Evolutionary conservation across 1,284 basidiomycete species (phyloP).

Genomic region (Ceratorhiza oryzae-sativae): DNA sequence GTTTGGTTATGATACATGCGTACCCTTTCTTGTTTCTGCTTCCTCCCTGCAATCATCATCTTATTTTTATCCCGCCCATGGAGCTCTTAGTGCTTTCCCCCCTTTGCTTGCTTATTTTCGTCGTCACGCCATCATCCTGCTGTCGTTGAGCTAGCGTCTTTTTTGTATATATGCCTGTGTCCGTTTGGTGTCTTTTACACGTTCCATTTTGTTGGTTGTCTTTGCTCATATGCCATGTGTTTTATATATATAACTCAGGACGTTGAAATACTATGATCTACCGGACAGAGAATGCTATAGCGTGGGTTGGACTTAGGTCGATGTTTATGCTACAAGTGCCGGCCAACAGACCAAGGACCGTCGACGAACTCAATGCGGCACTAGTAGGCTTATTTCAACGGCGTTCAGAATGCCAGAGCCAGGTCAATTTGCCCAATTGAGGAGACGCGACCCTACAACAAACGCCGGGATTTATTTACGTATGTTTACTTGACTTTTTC

Average conservation of each 20-base stretch:
- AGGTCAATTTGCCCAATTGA: too few relatives aligned
- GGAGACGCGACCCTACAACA: too few relatives aligned
- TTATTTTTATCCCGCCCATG: slow-evolving; percentile 31
- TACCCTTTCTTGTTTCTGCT: neutral
- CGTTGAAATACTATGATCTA: neutral
- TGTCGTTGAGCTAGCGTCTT: neutral
- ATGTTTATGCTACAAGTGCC: too few relatives aligned
- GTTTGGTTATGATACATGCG: slow-evolving; percentile 6
- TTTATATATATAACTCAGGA: slow-evolving; percentile 14
- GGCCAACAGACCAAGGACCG: too few relatives aligned
- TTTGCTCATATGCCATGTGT: slow-evolving; percentile 13
- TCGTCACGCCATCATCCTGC: neutral
- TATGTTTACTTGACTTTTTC: too few relatives aligned
- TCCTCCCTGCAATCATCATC: slow-evolving; percentile 6
- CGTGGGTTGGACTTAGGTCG: too few relatives aligned
- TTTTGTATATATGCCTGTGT: slow-evolving; percentile 3
- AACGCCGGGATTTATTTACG: too few relatives aligned
- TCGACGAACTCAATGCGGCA: too few relatives aligned
- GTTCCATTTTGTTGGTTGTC: neutral
- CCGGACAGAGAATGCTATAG: neutral
- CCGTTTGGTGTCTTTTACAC: neutral
- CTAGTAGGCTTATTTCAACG: too few relatives aligned
- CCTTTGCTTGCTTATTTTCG: neutral
- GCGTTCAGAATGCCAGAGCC: too few relatives aligned
- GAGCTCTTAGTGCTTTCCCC: slow-evolving; percentile 4